Conservation (phyloP, 805 yeast species). For the Wickerhamomyces kurtzmanii region DNA sequence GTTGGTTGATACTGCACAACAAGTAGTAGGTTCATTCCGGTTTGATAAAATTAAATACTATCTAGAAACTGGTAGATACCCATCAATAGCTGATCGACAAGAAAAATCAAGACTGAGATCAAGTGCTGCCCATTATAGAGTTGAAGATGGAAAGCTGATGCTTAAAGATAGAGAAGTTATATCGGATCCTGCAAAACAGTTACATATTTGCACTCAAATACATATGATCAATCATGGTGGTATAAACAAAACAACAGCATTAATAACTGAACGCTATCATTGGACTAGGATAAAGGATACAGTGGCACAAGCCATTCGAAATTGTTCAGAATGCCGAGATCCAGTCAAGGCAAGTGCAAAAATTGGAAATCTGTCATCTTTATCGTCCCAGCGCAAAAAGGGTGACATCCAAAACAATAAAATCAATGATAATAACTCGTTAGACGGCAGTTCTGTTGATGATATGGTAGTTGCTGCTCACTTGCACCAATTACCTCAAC, state of each 20-base stretch:
- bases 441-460: not conserved
- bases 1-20: slow-evolving; percentile 42
- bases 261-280: slow-evolving; percentile 71
- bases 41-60: slow-evolving; percentile 74
- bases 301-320: slow-evolving; percentile 66
- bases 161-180: slow-evolving; percentile 80
- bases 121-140: slow-evolving; percentile 65
- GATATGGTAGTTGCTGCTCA: slow-evolving; percentile 2
- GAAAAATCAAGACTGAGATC: slow-evolving; percentile 86
- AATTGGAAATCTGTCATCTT: not conserved
- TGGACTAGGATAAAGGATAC: slow-evolving; percentile 91
- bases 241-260: slow-evolving; percentile 76
- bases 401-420: slow-evolving; percentile 6
- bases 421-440: not conserved
- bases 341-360: slow-evolving; percentile 7
- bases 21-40: slow-evolving; percentile 46
- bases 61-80: slow-evolving; percentile 78
- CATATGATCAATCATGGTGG: slow-evolving; percentile 76
- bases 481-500: too few relatives aligned
- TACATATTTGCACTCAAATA: slow-evolving; percentile 59
- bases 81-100: slow-evolving; percentile 69
- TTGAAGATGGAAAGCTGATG: slow-evolving; percentile 63
- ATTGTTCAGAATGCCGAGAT: slow-evolving; percentile 57
- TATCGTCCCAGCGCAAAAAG: slow-evolving; percentile 3
- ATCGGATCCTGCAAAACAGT: slow-evolving; percentile 62